Conservation (phyloP, 306 rosid genomes). For the Fagus crenata region DNA sequence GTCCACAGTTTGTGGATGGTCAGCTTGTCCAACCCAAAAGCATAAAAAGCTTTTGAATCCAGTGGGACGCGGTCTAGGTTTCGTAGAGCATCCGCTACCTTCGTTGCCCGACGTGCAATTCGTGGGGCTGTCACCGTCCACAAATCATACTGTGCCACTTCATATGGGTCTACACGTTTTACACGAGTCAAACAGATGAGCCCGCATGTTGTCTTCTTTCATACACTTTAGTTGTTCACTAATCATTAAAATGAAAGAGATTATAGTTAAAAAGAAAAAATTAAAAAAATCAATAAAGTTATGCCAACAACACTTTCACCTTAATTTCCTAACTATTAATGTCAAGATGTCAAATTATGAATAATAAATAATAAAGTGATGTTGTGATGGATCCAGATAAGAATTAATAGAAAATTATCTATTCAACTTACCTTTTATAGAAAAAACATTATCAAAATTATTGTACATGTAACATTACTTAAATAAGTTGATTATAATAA, state of each 20-base stretch:
- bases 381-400: too few relatives aligned
- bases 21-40: not conserved
- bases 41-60: not conserved
- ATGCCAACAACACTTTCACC: too few relatives aligned
- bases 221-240: not conserved
- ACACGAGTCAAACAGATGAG: conserved; percentile 22
- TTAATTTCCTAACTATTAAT: too few relatives aligned
- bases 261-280: not conserved
- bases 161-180: conserved; percentile 38
- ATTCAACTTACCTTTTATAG: too few relatives aligned
- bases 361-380: too few relatives aligned
- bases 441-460: too few relatives aligned
- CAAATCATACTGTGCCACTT: conserved; percentile 29
- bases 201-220: conserved; percentile 12
- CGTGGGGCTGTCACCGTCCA: conserved; percentile 4
- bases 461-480: too few relatives aligned
- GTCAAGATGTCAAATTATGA: too few relatives aligned
- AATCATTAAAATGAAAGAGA: not conserved
- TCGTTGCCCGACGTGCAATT: conserved; percentile 3
- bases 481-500: not conserved
- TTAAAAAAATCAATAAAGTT: too few relatives aligned
- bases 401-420: too few relatives aligned
- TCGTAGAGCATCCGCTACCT: conserved; percentile 28
- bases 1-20: not conserved
- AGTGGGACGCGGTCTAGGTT: conserved; percentile 21